A percentile compares a stretch with the other conserved stretches of the same genome.
Evolutionary conservation across 768 basidiomycete species (phyloP).

Genomic region (Pulveroboletus sp.): DNA sequence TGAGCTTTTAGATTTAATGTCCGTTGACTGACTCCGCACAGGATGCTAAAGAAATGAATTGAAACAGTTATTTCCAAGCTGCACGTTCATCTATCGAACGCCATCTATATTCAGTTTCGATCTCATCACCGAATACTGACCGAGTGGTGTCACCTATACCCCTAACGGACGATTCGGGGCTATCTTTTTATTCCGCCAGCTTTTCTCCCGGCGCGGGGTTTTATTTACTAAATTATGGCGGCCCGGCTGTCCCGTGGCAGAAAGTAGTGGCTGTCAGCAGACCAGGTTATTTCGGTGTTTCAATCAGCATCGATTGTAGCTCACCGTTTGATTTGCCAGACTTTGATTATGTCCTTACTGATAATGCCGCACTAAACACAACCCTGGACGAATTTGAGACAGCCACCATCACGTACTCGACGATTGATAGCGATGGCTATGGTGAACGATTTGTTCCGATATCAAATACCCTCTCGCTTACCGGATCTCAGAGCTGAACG

Average conservation of each 20-base stretch:
- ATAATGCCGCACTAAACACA: constrained; percentile 65
- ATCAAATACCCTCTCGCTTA: constrained; percentile 17
- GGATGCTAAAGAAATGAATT: constrained; percentile 20
- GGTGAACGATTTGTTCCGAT: constrained; percentile 42
- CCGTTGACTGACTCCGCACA: constrained; percentile 20
- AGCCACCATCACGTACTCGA: constrained; percentile 66
- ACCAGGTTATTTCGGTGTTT: constrained; percentile 34
- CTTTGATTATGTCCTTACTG: constrained; percentile 63
- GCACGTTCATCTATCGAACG: constrained; percentile 83
- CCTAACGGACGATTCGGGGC: constrained; percentile 49
- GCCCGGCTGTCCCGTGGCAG: constrained; percentile 88
- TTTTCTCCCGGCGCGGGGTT: constrained; percentile 89
- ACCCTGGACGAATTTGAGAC: constrained; percentile 68
- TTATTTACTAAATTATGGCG: constrained; percentile 76
- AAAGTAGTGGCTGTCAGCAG: constrained; percentile 60
- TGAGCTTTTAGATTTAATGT: constrained; percentile 43
- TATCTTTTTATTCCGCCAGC: constrained; percentile 58
- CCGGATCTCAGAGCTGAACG: constrained; percentile 69
- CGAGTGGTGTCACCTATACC: constrained; percentile 37
- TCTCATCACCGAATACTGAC: constrained; percentile 51
- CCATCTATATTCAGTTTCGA: constrained; percentile 74
- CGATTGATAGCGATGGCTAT: constrained; percentile 77
- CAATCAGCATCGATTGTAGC: neutral
- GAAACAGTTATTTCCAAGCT: constrained; percentile 81
- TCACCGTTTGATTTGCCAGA: constrained; percentile 35